Conservation (phyloP, 1,284 basidiomycete genomes). For the Rhizopogon hawkerae region DNA sequence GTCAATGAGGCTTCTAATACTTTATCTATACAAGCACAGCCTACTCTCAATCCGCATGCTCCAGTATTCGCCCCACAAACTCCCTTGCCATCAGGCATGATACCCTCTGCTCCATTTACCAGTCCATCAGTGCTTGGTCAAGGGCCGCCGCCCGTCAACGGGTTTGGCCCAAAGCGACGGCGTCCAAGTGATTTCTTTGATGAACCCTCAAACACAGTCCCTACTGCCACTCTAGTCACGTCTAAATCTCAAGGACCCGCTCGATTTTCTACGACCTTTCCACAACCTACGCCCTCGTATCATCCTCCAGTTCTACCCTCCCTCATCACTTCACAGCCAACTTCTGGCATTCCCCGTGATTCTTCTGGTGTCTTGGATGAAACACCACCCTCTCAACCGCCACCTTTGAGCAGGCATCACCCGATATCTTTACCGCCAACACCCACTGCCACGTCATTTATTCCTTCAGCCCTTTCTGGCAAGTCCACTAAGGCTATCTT, state of each 20-base stretch:
- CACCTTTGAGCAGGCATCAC: constrained; percentile 19
- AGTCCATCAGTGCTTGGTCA: not conserved
- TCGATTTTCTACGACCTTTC: not conserved
- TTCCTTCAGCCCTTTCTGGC: constrained; percentile 11
- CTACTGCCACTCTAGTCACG: not conserved
- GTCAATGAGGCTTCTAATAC: not conserved
- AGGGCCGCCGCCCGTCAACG: not conserved
- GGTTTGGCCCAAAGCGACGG: not conserved
- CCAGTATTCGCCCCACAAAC: constrained; percentile 21
- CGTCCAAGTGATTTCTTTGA: not conserved
- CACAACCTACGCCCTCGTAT: constrained; percentile 5
- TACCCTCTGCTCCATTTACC: not conserved
- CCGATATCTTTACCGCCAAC: constrained; percentile 27
- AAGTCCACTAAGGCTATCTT: constrained; percentile 17
- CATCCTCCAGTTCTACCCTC: constrained; percentile 15
- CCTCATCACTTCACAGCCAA: constrained; percentile 2
- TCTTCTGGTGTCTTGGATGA: constrained; percentile 5
- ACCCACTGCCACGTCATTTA: constrained; percentile 19
- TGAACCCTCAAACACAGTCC: too few relatives aligned
- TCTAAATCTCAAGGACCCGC: constrained; percentile 1
- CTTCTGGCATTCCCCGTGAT: constrained; percentile 5
- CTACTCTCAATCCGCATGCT: constrained; percentile 22
- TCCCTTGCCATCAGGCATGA: too few relatives aligned
- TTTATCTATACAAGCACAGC: not conserved
- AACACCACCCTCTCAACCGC: constrained; percentile 17